Evolutionary conservation across 2,329 filamentous ascomycete species (phyloP).

Genomic region (Botryotinia convoluta): DNA sequence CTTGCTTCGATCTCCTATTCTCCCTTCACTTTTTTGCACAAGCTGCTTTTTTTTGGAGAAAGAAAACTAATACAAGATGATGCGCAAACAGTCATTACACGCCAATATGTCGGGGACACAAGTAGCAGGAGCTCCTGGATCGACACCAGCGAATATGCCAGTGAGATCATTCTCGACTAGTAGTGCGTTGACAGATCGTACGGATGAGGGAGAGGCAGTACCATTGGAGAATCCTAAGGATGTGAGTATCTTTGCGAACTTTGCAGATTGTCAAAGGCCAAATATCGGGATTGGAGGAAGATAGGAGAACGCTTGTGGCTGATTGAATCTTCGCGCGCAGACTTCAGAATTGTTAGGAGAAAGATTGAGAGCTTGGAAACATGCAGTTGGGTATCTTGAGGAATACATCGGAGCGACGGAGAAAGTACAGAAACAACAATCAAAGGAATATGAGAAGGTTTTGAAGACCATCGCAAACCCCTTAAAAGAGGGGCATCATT

Average conservation of each 20-base stretch:
- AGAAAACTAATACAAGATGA: slow-evolving; percentile 24
- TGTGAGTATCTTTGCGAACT: slow-evolving; percentile 29
- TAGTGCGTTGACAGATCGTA: slow-evolving; percentile 29
- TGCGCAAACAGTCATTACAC: slow-evolving; percentile 28
- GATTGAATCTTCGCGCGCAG: slow-evolving; percentile 42
- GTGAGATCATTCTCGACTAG: slow-evolving; percentile 31
- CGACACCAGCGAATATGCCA: slow-evolving; percentile 32
- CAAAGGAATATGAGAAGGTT: slow-evolving; percentile 93
- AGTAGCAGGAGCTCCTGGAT: slow-evolving; percentile 30
- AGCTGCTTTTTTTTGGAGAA: neutral
- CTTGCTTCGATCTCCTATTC: neutral
- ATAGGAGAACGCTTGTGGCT: neutral
- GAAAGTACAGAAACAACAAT: slow-evolving; percentile 78
- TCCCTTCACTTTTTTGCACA: neutral
- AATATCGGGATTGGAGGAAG: neutral
- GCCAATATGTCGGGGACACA: slow-evolving; percentile 31
- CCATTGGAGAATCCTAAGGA: slow-evolving; percentile 34
- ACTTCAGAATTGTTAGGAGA: slow-evolving; percentile 80
- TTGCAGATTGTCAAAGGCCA: neutral
- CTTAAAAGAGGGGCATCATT: slow-evolving; percentile 86
- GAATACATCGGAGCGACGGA: slow-evolving; percentile 84
- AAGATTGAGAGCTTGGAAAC: slow-evolving; percentile 92
- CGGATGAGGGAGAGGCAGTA: slow-evolving; percentile 35
- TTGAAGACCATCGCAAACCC: slow-evolving; percentile 89
- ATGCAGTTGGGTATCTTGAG: slow-evolving; percentile 86